These are phyloP conservation scores for Septoria petroselini DNA, from an alignment of 2,329 filamentous ascomycete species.

Conservation along the genomic window DNA sequence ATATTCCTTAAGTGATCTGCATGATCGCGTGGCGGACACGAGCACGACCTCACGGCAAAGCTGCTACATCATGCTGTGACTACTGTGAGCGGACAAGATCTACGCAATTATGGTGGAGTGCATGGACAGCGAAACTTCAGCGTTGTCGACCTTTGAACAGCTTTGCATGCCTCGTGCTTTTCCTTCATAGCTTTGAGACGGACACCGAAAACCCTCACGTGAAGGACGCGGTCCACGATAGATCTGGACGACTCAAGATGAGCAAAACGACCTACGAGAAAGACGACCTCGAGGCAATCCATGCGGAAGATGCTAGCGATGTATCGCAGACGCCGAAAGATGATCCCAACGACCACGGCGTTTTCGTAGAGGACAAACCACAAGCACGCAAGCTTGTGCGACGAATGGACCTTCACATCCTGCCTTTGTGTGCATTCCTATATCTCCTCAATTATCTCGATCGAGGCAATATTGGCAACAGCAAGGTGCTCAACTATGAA, in stretches of 20 bases:
- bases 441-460: conserved; percentile 29
- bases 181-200: background rate
- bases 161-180: background rate
- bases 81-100: conserved; percentile 1
- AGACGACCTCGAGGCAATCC: conserved; percentile 8
- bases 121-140: conserved; percentile 1
- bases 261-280: background rate
- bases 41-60: background rate
- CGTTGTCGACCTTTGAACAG: conserved; percentile 2
- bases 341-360: background rate
- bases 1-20: conserved; percentile 10
- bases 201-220: background rate
- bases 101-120: background rate
- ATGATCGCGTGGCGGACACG: conserved; percentile 12
- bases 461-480: conserved; percentile 43
- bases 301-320: conserved; percentile 19
- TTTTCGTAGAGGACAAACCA: conserved; percentile 27
- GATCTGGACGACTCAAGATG: background rate
- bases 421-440: conserved; percentile 29
- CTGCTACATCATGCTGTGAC: conserved; percentile 1
- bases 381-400: conserved; percentile 26
- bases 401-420: conserved; percentile 28
- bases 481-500: conserved; percentile 62
- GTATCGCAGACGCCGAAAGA: conserved; percentile 7
- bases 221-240: background rate